phyloP scores from a whole-genome alignment of 202 grass and related monocot genomes.

The Brachypodium distachyon region DNA sequence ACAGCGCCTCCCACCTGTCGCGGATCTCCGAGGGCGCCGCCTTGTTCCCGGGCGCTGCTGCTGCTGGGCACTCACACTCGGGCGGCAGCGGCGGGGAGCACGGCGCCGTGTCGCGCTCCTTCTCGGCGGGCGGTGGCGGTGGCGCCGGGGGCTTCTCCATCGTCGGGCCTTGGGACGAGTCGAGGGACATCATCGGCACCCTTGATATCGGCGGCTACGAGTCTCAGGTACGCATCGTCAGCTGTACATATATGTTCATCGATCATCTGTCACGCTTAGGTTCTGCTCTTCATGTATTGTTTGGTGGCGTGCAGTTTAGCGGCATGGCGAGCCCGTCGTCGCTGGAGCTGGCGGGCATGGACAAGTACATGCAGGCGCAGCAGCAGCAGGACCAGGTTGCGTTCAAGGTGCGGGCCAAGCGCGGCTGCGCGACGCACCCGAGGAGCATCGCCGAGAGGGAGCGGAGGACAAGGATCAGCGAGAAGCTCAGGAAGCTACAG shows the following conservation, averaged over 20 bases:
- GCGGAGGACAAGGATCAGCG: constrained; percentile 86
- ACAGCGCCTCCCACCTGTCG: neutral
- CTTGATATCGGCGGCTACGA: constrained; percentile 50
- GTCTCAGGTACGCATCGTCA: constrained; percentile 60
- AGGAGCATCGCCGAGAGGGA: constrained; percentile 96
- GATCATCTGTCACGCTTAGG: no score
- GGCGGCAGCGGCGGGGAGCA: constrained; percentile 21
- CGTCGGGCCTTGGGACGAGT: constrained; percentile 54
- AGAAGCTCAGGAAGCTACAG: constrained; percentile 77
- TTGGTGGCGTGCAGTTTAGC: neutral
- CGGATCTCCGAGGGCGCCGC: constrained; percentile 28
- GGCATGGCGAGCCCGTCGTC: constrained; percentile 36
- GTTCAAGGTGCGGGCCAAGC: constrained; percentile 86
- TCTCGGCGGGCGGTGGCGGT: constrained; percentile 9
- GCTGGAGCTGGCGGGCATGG: constrained; percentile 48
- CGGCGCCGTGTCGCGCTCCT: constrained; percentile 30
- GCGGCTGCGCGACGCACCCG: constrained; percentile 85
- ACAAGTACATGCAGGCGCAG: constrained; percentile 53
- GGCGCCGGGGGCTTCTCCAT: constrained; percentile 52
- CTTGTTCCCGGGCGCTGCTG: constrained; percentile 21
- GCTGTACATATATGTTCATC: no score
- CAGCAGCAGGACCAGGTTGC: constrained; percentile 70
- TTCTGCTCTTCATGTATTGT: no score
- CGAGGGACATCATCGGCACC: constrained; percentile 53
- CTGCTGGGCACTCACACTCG: neutral